A percentile compares a stretch with the other conserved stretches of the same genome.
These are phyloP conservation scores for Cornus controversa DNA, from an alignment of 148 eudicot species.

Conservation along the genomic window DNA sequence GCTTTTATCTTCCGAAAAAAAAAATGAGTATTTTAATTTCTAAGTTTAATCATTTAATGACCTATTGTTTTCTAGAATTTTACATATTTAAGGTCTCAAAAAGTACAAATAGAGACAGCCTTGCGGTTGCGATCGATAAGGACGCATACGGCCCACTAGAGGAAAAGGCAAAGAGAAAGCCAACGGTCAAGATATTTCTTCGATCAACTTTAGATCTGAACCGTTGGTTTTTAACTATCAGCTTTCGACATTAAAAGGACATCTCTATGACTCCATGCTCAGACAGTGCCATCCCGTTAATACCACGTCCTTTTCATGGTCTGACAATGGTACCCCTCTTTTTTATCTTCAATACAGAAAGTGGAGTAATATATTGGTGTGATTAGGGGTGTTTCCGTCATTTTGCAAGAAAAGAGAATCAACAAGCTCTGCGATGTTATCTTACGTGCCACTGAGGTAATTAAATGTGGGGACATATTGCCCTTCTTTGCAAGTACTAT, in stretches of 20 bases:
- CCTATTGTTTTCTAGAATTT: background rate
- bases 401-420: background rate
- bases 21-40: too few relatives aligned
- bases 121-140: constrained; percentile 8
- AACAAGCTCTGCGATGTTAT: background rate
- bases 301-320: constrained; percentile 30
- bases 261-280: constrained; percentile 32
- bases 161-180: background rate
- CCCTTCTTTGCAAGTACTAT: background rate
- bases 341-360: too few relatives aligned
- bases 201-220: background rate
- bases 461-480: background rate
- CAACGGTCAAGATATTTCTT: background rate
- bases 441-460: background rate
- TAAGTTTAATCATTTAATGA: background rate
- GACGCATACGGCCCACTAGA: background rate
- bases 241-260: constrained; percentile 37
- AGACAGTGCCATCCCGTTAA: constrained; percentile 35
- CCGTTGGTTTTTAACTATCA: constrained; percentile 8
- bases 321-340: constrained; percentile 25
- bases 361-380: too few relatives aligned
- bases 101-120: background rate
- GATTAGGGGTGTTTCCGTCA: constrained; percentile 4
- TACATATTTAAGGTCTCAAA: too few relatives aligned
- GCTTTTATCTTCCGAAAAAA: too few relatives aligned